A percentile compares a stretch with the other conserved stretches of the same genome.
phyloP scores from a whole-genome alignment of 441 rosid genomes.

The Arabidopsis lyrata region DNA sequence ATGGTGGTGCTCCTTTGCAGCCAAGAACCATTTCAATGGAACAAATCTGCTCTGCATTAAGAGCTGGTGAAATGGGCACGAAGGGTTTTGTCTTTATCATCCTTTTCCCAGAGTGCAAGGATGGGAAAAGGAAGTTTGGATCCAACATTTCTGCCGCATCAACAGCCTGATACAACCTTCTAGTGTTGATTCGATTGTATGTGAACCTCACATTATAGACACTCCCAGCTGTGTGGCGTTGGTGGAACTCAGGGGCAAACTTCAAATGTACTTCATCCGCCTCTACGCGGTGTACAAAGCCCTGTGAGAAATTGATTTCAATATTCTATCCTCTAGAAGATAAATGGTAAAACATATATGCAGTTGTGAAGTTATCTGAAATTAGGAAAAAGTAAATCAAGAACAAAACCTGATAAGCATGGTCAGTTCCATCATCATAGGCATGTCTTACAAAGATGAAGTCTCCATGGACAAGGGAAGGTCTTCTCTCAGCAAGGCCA shows the following conservation, averaged over 20 bases:
- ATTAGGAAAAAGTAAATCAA: background rate
- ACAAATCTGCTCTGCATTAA: slow-evolving; percentile 68
- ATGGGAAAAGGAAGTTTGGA: slow-evolving; percentile 59
- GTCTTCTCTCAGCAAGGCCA: slow-evolving; percentile 77
- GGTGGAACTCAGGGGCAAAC: slow-evolving; percentile 61
- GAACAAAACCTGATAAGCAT: slow-evolving; percentile 53
- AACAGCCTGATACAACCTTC: slow-evolving; percentile 67
- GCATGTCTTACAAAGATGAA: slow-evolving; percentile 53
- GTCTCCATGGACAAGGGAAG: slow-evolving; percentile 73
- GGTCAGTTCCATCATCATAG: slow-evolving; percentile 40
- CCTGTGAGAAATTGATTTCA: slow-evolving; percentile 48
- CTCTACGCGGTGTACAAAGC: slow-evolving; percentile 71
- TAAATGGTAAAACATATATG: slow-evolving; percentile 21
- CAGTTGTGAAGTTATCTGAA: slow-evolving; percentile 17
- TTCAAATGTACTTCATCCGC: slow-evolving; percentile 67
- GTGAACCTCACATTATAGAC: slow-evolving; percentile 65
- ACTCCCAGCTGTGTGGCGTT: slow-evolving; percentile 47
- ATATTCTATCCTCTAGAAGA: background rate
- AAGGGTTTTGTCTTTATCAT: slow-evolving; percentile 54
- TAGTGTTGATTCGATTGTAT: slow-evolving; percentile 60
- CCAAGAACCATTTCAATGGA: slow-evolving; percentile 68
- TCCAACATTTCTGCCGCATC: slow-evolving; percentile 57
- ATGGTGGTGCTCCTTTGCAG: slow-evolving; percentile 72
- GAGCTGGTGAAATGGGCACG: slow-evolving; percentile 55
- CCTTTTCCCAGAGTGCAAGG: slow-evolving; percentile 48